Conservation (phyloP, 345 rosid genomes). For the Arabis hirsuta region DNA sequence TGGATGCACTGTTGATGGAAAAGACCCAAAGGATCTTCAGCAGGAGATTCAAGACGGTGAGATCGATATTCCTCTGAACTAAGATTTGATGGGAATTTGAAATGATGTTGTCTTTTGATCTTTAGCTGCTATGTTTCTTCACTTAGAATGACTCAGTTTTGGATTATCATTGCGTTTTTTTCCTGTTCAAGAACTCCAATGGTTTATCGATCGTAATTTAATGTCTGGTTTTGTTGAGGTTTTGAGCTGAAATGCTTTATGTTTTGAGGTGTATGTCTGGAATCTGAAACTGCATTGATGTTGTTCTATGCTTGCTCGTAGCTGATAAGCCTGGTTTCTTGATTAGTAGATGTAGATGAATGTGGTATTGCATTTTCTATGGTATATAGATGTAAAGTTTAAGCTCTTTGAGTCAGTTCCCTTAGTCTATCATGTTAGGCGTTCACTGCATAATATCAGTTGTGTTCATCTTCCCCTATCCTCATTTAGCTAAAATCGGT, state of each 20-base stretch:
- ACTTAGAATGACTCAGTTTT: conserved; percentile 43
- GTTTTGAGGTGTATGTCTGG: background rate
- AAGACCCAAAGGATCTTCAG: conserved; percentile 54
- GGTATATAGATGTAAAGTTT: background rate
- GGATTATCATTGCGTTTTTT: conserved; percentile 27
- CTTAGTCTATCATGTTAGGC: background rate
- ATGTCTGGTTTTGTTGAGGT: background rate
- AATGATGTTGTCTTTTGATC: conserved; percentile 12
- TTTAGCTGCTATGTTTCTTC: conserved; percentile 28
- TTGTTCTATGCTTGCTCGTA: background rate
- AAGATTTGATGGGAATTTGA: conserved; percentile 1
- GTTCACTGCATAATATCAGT: background rate
- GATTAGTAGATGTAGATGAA: background rate
- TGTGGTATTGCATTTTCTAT: background rate
- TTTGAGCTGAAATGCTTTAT: conserved; percentile 1
- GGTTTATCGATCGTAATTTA: conserved; percentile 4
- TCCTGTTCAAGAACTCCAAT: background rate
- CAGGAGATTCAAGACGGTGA: conserved; percentile 53
- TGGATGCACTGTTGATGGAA: conserved; percentile 69
- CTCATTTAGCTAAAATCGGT: background rate
- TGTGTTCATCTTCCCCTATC: too few relatives aligned
- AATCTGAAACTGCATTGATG: conserved; percentile 3
- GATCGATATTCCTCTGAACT: conserved; percentile 46
- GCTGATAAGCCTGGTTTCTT: background rate
- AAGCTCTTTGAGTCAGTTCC: background rate